Percentiles rank a stretch among this genome's conserved stretches.
Evolutionary conservation across 169 alveolate genomes (phyloP).

Genomic region (Toxoplasma gondii): DNA sequence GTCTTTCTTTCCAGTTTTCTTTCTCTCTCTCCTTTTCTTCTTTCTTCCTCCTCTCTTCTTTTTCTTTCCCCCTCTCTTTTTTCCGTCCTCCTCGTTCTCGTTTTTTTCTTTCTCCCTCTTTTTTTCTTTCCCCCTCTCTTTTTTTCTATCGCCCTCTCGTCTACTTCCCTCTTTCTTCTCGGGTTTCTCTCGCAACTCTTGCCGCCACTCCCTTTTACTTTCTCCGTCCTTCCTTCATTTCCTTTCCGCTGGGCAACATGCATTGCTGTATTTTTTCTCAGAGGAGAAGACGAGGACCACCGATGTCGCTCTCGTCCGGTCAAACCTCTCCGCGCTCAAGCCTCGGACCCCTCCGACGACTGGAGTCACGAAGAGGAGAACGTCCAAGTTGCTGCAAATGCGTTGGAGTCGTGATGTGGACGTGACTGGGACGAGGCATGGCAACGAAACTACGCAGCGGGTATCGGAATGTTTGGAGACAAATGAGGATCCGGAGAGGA

Average conservation of each 20-base stretch:
- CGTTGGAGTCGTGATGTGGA: background rate
- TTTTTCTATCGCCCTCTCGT: too few species aligned
- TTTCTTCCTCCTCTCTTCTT: background rate
- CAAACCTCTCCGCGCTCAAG: background rate
- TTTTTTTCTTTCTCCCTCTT: background rate
- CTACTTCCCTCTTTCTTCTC: background rate
- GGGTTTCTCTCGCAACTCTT: background rate
- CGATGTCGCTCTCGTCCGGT: slow-evolving; percentile 5
- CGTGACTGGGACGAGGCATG: background rate
- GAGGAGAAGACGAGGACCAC: slow-evolving; percentile 24
- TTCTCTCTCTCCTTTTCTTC: background rate
- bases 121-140: too few species aligned
- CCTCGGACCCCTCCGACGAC: background rate
- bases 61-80: background rate
- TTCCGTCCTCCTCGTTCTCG: background rate
- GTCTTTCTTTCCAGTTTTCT: background rate
- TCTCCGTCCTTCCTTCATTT: too few species aligned
- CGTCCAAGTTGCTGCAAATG: background rate
- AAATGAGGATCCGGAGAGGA: too few species aligned
- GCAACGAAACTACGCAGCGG: background rate
- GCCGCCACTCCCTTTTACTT: too few species aligned
- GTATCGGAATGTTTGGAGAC: background rate
- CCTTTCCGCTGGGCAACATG: background rate
- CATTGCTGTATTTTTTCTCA: background rate
- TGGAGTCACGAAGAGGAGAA: background rate